These are phyloP conservation scores for Cornus suecica DNA, from an alignment of 148 eudicot genomes.

Conservation along the genomic window DNA sequence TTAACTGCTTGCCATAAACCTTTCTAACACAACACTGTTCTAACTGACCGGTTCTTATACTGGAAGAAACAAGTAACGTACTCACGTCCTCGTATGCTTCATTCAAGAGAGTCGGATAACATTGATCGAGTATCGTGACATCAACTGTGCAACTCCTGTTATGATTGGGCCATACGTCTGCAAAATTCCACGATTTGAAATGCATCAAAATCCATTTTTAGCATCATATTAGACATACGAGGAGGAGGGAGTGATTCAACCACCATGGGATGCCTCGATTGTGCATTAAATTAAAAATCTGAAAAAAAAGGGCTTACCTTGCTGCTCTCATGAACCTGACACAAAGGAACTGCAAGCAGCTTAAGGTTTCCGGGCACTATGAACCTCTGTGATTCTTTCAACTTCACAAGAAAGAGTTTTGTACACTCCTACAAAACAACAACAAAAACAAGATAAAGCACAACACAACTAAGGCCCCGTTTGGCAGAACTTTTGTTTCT, in stretches of 20 bases:
- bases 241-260: conserved; percentile 6
- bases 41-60: background rate
- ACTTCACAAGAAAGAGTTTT: conserved; percentile 68
- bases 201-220: background rate
- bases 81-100: background rate
- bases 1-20: background rate
- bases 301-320: conserved; percentile 36
- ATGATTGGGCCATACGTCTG: conserved; percentile 69
- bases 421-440: conserved; percentile 53
- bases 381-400: conserved; percentile 53
- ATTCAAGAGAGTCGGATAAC: conserved; percentile 37
- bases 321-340: conserved; percentile 54
- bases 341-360: conserved; percentile 70
- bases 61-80: background rate
- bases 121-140: conserved; percentile 62
- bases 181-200: background rate
- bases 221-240: background rate
- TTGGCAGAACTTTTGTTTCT: no score
- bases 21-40: background rate
- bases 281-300: background rate
- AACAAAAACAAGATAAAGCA: background rate
- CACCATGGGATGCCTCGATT: background rate
- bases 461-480: no score
- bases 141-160: conserved; percentile 66
- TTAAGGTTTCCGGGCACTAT: conserved; percentile 54